phyloP scores from a whole-genome alignment of 139 green algal genomes.

The Volvox reticuliferus region DNA sequence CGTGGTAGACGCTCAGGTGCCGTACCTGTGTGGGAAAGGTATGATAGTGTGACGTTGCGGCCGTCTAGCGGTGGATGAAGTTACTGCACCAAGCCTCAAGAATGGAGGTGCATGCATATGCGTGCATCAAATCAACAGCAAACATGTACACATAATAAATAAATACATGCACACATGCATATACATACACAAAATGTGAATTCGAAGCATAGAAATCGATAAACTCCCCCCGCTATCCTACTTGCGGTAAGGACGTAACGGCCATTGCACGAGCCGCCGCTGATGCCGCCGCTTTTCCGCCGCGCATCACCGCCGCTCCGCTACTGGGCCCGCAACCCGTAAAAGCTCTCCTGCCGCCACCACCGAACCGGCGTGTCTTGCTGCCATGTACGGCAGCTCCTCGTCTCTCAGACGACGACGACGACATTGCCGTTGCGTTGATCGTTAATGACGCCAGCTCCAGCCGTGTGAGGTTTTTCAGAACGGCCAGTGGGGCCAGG shows the following conservation, averaged over 20 bases:
- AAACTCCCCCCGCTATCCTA: background rate
- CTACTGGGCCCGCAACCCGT: too few relatives aligned
- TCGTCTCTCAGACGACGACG: background rate
- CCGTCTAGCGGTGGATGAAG: too few relatives aligned
- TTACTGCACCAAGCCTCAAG: too few relatives aligned
- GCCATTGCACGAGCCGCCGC: background rate
- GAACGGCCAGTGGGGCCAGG: conserved; percentile 17
- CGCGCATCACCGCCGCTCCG: background rate
- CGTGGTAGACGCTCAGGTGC: conserved; percentile 38
- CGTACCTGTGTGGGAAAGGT: conserved; percentile 2
- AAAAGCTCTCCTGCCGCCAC: background rate
- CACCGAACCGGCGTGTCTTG: background rate
- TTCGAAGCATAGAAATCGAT: too few relatives aligned
- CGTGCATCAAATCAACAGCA: too few relatives aligned
- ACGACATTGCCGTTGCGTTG: background rate
- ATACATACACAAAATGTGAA: too few relatives aligned
- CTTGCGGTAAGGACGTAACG: conserved; percentile 14
- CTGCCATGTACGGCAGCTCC: background rate
- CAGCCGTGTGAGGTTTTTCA: background rate
- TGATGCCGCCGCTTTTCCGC: background rate
- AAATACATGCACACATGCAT: too few relatives aligned
- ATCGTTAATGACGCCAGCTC: conserved; percentile 16
- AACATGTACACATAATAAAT: too few relatives aligned
- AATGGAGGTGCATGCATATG: too few relatives aligned
- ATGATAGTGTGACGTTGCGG: too few relatives aligned